Base-by-base conservation (phyloP, 495 filamentous ascomycete species). In the Neurospora sp. region DNA sequence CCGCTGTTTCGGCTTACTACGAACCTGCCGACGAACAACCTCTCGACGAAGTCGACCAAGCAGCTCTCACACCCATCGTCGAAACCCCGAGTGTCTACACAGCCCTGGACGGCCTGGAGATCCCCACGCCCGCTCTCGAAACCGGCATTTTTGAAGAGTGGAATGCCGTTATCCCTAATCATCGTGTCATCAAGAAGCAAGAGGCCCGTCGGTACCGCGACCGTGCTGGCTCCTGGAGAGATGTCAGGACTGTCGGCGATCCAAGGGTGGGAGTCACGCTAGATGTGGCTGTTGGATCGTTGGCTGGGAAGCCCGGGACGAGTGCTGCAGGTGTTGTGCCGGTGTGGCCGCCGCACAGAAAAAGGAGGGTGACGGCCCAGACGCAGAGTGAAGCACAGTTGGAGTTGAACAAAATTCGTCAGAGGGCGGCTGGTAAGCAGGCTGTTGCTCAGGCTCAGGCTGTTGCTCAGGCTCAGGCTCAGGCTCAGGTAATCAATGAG, bases 171-270 rank as follows among this genome's bases (percentile, higher is more conserved):
- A 80, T 80, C 4, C 78, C 82, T n/a, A 73, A 82, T 20, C 85
- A 87, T 75, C 78, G 85, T 6, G 85, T 85, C 18, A 79, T 86
- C 40, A 81, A 76, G 70, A 78, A 79, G 59, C 80, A 83, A 35
- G 79, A 82, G 39, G 74, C 76, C 7, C 77, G 82, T 70, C 80
- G 84, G 40, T 87, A 86, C 70, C 84, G 80, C 39, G 85, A 87
- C 69, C 82, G 79, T 7, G 85, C 81, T 9, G 86, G 86, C 39
- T 76, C 86, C 12, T 88, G 82, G 82, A 78, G 86, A 72, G 81
- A 84, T 20, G 53, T 61, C 6, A 76, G 76, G 35, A 83, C 78
- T n/a, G 76, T 85, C 14, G 79, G 81, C 70, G 85, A 87, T 72
- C 85, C 86, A 0, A 81, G 85, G 2, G 79, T 86, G 37, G 83